Conservation (phyloP, 202 grass and related monocot genomes). For the Miscanthus sacchariflorus region DNA sequence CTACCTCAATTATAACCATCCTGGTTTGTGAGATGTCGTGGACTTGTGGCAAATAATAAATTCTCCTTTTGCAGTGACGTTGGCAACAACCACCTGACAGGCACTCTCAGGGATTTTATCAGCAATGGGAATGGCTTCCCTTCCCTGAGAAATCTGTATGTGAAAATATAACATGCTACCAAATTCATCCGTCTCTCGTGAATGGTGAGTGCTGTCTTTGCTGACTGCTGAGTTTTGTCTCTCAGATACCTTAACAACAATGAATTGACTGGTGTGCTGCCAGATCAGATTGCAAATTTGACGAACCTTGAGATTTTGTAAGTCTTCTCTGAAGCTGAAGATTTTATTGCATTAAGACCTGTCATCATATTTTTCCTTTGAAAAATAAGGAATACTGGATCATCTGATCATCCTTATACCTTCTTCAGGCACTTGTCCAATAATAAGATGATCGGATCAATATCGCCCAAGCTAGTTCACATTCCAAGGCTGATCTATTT, state of each 20-base stretch:
- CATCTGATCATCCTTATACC: not conserved
- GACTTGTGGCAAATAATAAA: slow-evolving; percentile 36
- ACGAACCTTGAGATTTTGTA: slow-evolving; percentile 93
- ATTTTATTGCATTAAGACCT: slow-evolving; percentile 3
- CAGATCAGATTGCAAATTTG: slow-evolving; percentile 94
- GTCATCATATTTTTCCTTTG: not conserved
- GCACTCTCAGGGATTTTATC: slow-evolving; percentile 84
- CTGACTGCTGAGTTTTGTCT: slow-evolving; percentile 35
- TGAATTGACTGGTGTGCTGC: slow-evolving; percentile 82
- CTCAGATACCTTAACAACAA: slow-evolving; percentile 90
- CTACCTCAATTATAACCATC: not conserved
- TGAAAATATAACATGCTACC: slow-evolving; percentile 13
- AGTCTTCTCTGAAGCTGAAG: slow-evolving; percentile 45
- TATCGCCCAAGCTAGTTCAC: slow-evolving; percentile 77
- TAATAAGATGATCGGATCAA: slow-evolving; percentile 86
- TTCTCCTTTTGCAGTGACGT: slow-evolving; percentile 66
- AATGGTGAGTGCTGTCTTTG: slow-evolving; percentile 25
- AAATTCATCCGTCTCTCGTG: slow-evolving; percentile 12
- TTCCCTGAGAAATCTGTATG: slow-evolving; percentile 93
- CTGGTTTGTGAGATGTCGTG: slow-evolving; percentile 27
- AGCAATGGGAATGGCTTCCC: slow-evolving; percentile 81
- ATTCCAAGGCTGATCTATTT: slow-evolving; percentile 92
- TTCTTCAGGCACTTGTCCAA: slow-evolving; percentile 78
- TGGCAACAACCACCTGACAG: slow-evolving; percentile 84
- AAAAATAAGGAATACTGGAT: not conserved